Evolutionary conservation across 768 basidiomycete genomes (phyloP).

Genomic region (Lactarius hengduanensis): DNA sequence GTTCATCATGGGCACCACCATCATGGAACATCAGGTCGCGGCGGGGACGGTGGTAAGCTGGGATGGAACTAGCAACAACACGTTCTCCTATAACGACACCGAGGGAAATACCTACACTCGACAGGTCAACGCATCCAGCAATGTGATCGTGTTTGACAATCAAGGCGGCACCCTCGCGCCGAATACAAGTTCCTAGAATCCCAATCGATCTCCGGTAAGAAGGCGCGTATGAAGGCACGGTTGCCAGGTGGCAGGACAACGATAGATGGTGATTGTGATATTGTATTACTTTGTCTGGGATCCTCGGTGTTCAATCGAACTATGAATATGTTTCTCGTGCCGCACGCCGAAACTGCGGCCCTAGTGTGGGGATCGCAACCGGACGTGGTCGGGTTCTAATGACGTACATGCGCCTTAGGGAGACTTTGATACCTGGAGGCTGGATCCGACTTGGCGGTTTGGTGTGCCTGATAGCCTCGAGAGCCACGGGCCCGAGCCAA

Average conservation of each 20-base stretch:
- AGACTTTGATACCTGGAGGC: too few relatives aligned
- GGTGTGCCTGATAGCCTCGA: too few relatives aligned
- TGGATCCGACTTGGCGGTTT: too few relatives aligned
- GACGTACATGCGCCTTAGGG: too few relatives aligned
- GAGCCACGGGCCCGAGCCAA: too few relatives aligned
- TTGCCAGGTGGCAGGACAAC: slow-evolving; percentile 31
- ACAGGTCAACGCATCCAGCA: slow-evolving; percentile 56
- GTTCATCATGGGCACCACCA: slow-evolving; percentile 56
- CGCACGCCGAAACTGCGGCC: too few relatives aligned
- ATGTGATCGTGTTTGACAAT: slow-evolving; percentile 59
- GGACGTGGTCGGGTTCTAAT: too few relatives aligned
- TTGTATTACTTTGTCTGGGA: slow-evolving; percentile 8
- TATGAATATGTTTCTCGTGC: too few relatives aligned
- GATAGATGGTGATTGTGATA: background rate
- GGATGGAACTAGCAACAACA: slow-evolving; percentile 67
- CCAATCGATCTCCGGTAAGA: slow-evolving; percentile 10
- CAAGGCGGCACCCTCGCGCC: slow-evolving; percentile 46
- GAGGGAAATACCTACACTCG: slow-evolving; percentile 39
- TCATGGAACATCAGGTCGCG: slow-evolving; percentile 55
- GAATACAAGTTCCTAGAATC: too few relatives aligned
- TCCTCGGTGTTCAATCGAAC: too few relatives aligned
- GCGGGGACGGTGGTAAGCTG: slow-evolving; percentile 43
- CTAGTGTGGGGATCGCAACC: too few relatives aligned
- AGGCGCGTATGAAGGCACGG: slow-evolving; percentile 14
- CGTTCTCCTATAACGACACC: slow-evolving; percentile 58